Percentiles rank a stretch among this genome's conserved stretches.
These are phyloP conservation scores for Penicillium sp. DNA, from an alignment of 2,329 filamentous ascomycete species.

Conservation along the genomic window DNA sequence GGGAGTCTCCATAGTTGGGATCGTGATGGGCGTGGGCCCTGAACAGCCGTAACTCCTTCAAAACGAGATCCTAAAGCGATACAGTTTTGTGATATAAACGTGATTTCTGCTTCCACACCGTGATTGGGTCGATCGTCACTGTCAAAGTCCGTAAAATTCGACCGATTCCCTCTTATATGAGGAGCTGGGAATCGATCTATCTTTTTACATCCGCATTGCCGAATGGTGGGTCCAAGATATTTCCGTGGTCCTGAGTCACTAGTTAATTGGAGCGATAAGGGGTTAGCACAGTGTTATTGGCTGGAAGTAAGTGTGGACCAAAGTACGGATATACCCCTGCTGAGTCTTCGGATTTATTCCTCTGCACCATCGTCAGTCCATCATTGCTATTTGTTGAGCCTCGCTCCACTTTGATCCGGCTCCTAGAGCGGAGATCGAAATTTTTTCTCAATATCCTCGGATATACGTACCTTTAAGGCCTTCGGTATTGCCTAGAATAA, in stretches of 20 bases:
- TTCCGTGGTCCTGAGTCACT: neutral
- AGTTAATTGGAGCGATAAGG: neutral
- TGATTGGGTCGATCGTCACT: neutral
- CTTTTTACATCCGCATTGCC: conserved; percentile 8
- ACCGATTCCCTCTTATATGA: neutral
- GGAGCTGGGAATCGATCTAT: neutral
- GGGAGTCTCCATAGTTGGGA: conserved; percentile 27
- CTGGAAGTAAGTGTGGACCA: neutral
- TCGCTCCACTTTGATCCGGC: neutral
- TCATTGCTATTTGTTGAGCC: neutral
- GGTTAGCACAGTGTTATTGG: neutral
- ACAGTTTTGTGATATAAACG: neutral
- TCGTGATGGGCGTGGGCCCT: neutral
- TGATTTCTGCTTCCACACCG: rapidly evolving
- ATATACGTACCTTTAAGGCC: neutral
- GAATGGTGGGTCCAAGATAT: neutral
- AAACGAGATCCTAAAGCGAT: neutral
- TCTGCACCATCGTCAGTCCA: neutral
- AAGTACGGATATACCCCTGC: neutral
- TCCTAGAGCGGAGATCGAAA: neutral
- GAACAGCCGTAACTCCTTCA: neutral
- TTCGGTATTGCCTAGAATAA: too few relatives aligned
- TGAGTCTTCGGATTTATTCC: neutral
- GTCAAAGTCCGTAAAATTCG: neutral
- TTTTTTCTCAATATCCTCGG: neutral